A percentile compares a stretch with the other conserved stretches of the same genome.
These are phyloP conservation scores for Rhododendron ferrugineum DNA, from an alignment of 148 eudicot genomes.

Conservation along the genomic window DNA sequence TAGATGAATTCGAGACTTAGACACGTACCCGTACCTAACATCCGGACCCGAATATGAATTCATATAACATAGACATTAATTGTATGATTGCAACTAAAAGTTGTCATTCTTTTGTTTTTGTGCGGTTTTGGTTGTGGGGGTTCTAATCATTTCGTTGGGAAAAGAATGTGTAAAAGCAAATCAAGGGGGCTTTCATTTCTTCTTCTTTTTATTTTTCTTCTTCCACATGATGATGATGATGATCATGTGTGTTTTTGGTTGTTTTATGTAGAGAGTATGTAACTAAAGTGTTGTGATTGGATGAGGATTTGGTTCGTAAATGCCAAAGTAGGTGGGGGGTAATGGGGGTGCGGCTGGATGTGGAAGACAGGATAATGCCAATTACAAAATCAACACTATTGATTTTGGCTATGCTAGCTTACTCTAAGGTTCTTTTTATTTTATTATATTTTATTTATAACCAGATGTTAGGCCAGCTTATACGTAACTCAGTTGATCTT, in stretches of 20 bases:
- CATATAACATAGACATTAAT: background rate
- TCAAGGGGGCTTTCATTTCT: background rate
- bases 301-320: background rate
- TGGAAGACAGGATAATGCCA: conserved; percentile 5
- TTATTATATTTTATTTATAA: no score
- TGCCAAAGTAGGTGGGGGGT: background rate
- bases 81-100: background rate
- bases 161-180: background rate
- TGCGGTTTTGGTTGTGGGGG: background rate
- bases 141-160: background rate
- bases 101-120: background rate
- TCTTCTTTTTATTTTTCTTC: background rate
- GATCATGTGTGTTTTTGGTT: no score
- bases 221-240: background rate
- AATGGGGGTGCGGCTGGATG: background rate
- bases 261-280: background rate
- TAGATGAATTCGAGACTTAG: background rate
- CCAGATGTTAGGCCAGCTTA: no score
- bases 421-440: background rate
- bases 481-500: no score
- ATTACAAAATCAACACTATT: background rate
- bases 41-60: background rate
- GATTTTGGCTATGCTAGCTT: background rate
- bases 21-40: background rate
- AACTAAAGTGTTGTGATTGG: background rate